Percentiles rank a stretch among this genome's conserved stretches.
These are phyloP conservation scores for Fusarium odoratissimum DNA, from an alignment of 2,329 filamentous ascomycete species.

Conservation along the genomic window DNA sequence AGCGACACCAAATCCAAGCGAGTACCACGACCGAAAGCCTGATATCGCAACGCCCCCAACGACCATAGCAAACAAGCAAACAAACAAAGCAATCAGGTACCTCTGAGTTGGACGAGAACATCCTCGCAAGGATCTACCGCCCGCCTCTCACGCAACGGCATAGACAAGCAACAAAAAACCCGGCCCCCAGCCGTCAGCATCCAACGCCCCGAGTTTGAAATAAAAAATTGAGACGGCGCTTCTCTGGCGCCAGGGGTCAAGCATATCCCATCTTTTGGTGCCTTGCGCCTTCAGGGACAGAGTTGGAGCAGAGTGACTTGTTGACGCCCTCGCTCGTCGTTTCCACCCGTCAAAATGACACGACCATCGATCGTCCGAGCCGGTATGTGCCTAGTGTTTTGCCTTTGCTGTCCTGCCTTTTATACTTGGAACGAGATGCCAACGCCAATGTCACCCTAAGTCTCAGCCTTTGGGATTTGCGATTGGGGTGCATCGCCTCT, in stretches of 20 bases:
- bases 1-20: constrained; percentile 14
- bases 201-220: constrained; percentile 12
- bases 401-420: constrained; percentile 15
- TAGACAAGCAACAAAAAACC: constrained; percentile 9
- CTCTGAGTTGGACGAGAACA: constrained; percentile 11
- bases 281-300: constrained; percentile 32
- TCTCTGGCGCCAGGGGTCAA: constrained; percentile 32
- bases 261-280: constrained; percentile 24
- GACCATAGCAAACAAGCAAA: constrained; percentile 16
- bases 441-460: constrained; percentile 11
- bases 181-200: constrained; percentile 28
- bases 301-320: constrained; percentile 22
- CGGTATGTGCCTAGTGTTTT: constrained; percentile 59
- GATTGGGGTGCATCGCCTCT: constrained; percentile 21
- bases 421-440: constrained; percentile 10
- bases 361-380: constrained; percentile 70
- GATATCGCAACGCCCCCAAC: constrained; percentile 15
- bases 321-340: constrained; percentile 34
- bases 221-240: constrained; percentile 24
- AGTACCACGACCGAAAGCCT: constrained; percentile 18
- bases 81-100: not conserved
- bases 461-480: constrained; percentile 15
- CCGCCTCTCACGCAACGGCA: constrained; percentile 10
- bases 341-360: constrained; percentile 60
- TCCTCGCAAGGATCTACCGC: constrained; percentile 25